Evolutionary conservation across 768 basidiomycete species (phyloP), one percentile per base, ranked within the genome.

Genomic region (Psilocybe tampanensis): DNA sequence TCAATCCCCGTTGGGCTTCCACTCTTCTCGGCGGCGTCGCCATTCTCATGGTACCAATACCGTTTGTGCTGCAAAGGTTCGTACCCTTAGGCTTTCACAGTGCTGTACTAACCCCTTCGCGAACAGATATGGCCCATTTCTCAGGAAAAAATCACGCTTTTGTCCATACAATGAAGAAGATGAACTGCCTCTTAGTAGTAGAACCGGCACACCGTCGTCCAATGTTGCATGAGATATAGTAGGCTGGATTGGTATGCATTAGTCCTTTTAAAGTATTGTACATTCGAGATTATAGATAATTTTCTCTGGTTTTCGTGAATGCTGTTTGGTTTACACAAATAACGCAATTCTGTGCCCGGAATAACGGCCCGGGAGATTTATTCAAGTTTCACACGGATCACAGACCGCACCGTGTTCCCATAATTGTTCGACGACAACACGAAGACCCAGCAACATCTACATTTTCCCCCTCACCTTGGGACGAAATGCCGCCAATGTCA

Each of bases 401-500:
- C n/a, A n/a, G n/a, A n/a, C n/a, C n/a, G n/a, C n/a, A n/a, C n/a
- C n/a, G n/a, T n/a, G n/a, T n/a, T n/a, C n/a, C n/a, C n/a, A n/a
- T n/a, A n/a, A n/a, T n/a, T n/a, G n/a, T n/a, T 29, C 29, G 5
- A 29, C 9, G 4, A 5, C 29, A 9, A 29, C 29, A 29, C 29
- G 29, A 29, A 29, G 29, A 9, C 29, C 29, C 5, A 5, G 29
- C 9, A 29, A 4, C 29, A 4, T 29, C 9, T 9, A 51, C 9
- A 3, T 13, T 13, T 22, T 51, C 36, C 34, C 22, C 22, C 19
- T 34, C 39, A 18, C 29, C 26, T 33, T 23, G 3, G 26, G n/a
- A 17, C 47, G 32, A 32, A 32, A 92, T 92, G 90, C 87, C 90
- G 33, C 90, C 92, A 23, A 86, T 92, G 84, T 73, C 85, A 15